Evolutionary conservation across 192 early-diverging fungal species (phyloP).

Genomic region (Linnemannia elongata): DNA sequence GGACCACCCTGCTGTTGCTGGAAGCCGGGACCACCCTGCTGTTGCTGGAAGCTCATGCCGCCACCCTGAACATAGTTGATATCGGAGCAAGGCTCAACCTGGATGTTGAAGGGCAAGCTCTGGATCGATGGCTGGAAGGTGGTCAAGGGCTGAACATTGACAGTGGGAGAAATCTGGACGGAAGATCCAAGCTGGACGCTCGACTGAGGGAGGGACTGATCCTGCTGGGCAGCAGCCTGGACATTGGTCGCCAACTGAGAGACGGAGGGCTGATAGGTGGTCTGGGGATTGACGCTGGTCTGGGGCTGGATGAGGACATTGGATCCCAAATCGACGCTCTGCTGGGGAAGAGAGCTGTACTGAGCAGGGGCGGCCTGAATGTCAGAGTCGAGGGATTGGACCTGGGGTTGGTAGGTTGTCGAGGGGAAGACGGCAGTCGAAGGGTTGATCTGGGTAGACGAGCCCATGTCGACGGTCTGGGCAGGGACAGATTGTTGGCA

Average conservation of each 20-base stretch:
- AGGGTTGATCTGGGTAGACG: slow-evolving; percentile 21
- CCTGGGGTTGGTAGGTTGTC: slow-evolving; percentile 44
- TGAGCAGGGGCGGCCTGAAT: slow-evolving; percentile 34
- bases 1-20: too few species aligned
- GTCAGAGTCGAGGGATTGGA: slow-evolving; percentile 41
- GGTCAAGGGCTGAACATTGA: slow-evolving; percentile 44
- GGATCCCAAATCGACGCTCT: slow-evolving; percentile 39
- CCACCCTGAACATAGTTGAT: too few species aligned
- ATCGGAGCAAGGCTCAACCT: slow-evolving; percentile 26
- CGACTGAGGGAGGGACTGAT: slow-evolving; percentile 51
- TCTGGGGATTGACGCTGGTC: slow-evolving; percentile 37
- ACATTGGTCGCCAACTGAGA: slow-evolving; percentile 30
- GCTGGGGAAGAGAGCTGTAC: slow-evolving; percentile 26
- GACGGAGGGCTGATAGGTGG: slow-evolving; percentile 46
- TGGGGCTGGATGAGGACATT: slow-evolving; percentile 46
- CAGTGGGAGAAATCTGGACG: slow-evolving; percentile 29
- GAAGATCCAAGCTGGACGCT: slow-evolving; percentile 35
- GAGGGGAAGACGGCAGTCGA: slow-evolving; percentile 27
- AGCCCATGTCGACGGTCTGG: slow-evolving; percentile 42
- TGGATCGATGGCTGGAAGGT: slow-evolving; percentile 47
- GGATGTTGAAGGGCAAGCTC: slow-evolving; percentile 49
- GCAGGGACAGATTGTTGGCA: slow-evolving; percentile 31
- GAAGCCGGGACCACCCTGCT: not conserved
- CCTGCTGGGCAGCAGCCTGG: slow-evolving; percentile 33
- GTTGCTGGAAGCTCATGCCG: not conserved